Evolutionary conservation across 768 basidiomycete species (phyloP), one percentile per base, ranked within the genome.

Genomic region (Termitomyces sp.): DNA sequence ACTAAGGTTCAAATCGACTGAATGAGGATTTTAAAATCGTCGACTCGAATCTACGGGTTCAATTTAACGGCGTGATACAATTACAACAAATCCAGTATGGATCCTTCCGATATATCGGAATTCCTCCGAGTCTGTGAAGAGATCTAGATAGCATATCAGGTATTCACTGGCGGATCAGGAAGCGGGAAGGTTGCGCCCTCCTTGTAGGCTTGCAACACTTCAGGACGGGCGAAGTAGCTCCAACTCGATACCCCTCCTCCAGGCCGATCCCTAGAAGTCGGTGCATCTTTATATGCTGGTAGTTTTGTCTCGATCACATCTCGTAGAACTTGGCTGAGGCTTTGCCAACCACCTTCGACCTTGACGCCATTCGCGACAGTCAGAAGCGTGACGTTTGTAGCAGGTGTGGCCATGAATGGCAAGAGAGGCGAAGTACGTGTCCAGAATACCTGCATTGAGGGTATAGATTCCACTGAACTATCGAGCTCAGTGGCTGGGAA

Each of bases 181-280:
- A 67, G 54, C 8, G 68, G 68, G 45, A 69, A 69, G n/a, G 38
- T 50, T 12, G 58, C 58, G 20, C 68, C 64, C 3, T 56, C 57
- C 11, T 57, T 57, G 50, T 66, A 69, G 4, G 68, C 68, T 53
- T 65, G 45, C 24, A 67, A 39, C 33, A 69, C 68, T 33, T 67
- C 66, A 2, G 68, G 66, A 22, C 63, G 60, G 1, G 63, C 63
- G 13, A 69, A 69, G 38, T 65, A 67, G 36, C 57, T 65, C 66
- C 66, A 63, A 49, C 66, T 67, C 4, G 64, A 55, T 22, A 65
- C 63, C 12, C 65, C 62, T 24, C 56, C 65, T 22, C 63, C 62
- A n/a, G 59, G 65, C 4, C 44, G 49, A 48, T 53, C 48, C 36
- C 63, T 57, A 4, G 40, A 24, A 7, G 40, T 57, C 20, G 65